phyloP scores from a whole-genome alignment of 2,329 filamentous ascomycete species.

The Cercospora sojina region DNA sequence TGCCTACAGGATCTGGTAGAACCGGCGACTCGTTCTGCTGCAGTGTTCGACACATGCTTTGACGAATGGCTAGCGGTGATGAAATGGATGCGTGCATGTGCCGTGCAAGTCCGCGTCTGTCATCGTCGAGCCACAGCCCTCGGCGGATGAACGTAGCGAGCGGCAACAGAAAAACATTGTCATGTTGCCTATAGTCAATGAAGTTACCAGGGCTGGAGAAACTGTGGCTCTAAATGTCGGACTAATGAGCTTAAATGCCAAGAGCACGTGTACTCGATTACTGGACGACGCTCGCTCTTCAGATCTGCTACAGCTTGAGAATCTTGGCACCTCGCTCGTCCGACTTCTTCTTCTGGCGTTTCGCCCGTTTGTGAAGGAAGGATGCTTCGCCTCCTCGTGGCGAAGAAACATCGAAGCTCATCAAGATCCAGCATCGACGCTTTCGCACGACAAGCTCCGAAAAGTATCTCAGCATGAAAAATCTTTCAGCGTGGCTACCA shows the following conservation, averaged over 20 bases:
- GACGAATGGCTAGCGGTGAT: neutral
- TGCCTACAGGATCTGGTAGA: neutral
- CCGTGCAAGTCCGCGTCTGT: neutral
- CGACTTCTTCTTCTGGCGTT: conserved; percentile 7
- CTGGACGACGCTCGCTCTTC: conserved; percentile 3
- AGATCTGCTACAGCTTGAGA: conserved; percentile 2
- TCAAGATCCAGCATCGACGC: neutral
- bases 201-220: neutral
- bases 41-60: neutral
- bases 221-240: neutral
- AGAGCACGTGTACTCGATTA: conserved; percentile 8
- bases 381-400: neutral
- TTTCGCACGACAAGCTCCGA: neutral
- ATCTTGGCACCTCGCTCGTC: conserved; percentile 1
- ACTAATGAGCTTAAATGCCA: conserved; percentile 2
- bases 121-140: neutral
- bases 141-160: neutral
- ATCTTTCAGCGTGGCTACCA: neutral
- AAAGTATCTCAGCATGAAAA: neutral
- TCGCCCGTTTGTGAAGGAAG: neutral
- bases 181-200: neutral
- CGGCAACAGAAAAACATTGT: neutral
- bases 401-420: neutral
- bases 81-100: neutral
- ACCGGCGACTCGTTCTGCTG: neutral